These are phyloP conservation scores for Pyricularia pennisetigena DNA, from an alignment of 2,329 filamentous ascomycete genomes.

Conservation along the genomic window DNA sequence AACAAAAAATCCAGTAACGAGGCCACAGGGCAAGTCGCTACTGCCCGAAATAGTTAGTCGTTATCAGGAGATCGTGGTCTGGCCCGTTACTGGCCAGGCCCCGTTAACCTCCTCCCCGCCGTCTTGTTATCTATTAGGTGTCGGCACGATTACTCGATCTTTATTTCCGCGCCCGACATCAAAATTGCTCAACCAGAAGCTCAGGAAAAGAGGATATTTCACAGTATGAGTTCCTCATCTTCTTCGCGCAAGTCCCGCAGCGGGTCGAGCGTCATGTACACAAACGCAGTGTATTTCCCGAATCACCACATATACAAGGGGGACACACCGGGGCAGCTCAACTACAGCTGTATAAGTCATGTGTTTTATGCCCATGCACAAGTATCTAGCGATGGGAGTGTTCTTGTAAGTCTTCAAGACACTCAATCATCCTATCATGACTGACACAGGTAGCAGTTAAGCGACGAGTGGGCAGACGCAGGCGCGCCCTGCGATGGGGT, in stretches of 20 bases:
- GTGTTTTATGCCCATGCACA: constrained; percentile 78
- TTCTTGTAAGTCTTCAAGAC: constrained; percentile 55
- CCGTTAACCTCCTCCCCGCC: background rate
- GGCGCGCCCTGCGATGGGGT: constrained; percentile 63
- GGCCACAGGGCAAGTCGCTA: background rate
- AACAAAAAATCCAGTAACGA: background rate
- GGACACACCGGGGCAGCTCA: constrained; percentile 63
- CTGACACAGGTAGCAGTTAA: constrained; percentile 41
- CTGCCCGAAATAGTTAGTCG: background rate
- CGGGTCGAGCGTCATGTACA: constrained; percentile 42
- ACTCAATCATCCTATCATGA: background rate
- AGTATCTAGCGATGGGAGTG: constrained; percentile 60
- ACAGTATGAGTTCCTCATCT: constrained; percentile 14
- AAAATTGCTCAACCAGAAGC: background rate
- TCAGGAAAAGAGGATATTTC: background rate
- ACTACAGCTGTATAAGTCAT: constrained; percentile 68
- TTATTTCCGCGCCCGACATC: background rate
- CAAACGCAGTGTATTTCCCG: constrained; percentile 79
- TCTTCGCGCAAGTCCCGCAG: constrained; percentile 32
- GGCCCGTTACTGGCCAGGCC: background rate
- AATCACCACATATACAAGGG: constrained; percentile 66
- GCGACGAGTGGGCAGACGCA: constrained; percentile 69
- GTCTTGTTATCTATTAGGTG: background rate
- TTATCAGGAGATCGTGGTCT: background rate
- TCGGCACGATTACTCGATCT: background rate